These are phyloP conservation scores for Euryodendron excelsum DNA, from an alignment of 148 eudicot species.

Conservation along the genomic window DNA sequence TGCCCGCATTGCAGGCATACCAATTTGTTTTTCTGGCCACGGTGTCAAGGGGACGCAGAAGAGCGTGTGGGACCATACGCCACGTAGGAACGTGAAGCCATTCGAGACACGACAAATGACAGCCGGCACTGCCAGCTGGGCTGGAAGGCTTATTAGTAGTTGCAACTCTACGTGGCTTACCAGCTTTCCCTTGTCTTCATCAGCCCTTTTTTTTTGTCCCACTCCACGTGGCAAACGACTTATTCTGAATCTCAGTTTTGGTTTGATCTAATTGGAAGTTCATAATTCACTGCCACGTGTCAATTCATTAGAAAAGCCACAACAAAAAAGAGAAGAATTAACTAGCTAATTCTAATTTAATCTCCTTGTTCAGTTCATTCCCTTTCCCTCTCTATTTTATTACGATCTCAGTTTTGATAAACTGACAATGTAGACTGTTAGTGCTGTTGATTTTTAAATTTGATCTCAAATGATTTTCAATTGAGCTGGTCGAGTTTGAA, in stretches of 20 bases:
- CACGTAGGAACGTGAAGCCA: constrained; percentile 7
- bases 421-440: no score
- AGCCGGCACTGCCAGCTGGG: constrained; percentile 17
- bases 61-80: neutral
- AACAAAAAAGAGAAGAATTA: no score
- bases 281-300: neutral
- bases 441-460: no score
- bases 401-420: no score
- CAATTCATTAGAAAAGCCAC: neutral
- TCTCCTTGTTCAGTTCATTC: no score
- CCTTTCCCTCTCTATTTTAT: no score
- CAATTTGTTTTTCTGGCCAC: neutral
- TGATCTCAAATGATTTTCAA: no score
- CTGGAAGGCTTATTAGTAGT: neutral
- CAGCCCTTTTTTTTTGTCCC: neutral
- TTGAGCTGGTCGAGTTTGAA: no score
- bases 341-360: no score
- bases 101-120: neutral
- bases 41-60: neutral
- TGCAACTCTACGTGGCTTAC: neutral
- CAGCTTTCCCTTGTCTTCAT: neutral
- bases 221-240: neutral
- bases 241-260: neutral
- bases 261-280: neutral
- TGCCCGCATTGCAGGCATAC: no score